Evolutionary conservation across 2,329 filamentous ascomycete species (phyloP).

Genomic region (Clarireedia homoeocarpa): DNA sequence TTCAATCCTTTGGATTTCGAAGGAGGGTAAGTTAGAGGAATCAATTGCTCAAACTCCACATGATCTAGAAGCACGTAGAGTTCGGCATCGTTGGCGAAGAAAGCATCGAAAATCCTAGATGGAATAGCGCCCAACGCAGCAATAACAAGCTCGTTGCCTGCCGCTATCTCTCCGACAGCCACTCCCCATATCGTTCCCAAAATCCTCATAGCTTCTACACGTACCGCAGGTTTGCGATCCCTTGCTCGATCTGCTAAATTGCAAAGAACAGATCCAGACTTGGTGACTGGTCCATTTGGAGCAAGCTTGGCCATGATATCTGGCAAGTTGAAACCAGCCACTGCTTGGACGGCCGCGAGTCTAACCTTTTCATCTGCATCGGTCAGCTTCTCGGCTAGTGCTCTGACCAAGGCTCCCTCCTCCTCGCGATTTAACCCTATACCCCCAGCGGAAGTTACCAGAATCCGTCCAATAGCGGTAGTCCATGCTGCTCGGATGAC

Average conservation of each 20-base stretch:
- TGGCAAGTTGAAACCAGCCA: constrained; percentile 72
- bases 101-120: constrained; percentile 75
- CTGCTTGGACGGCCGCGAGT: constrained; percentile 76
- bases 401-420: constrained; percentile 64
- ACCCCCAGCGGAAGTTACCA: constrained; percentile 85
- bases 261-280: constrained; percentile 69
- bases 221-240: constrained; percentile 74
- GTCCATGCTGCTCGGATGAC: constrained; percentile 82
- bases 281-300: constrained; percentile 63
- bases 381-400: constrained; percentile 70
- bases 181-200: constrained; percentile 90
- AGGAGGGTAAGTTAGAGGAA: constrained; percentile 84
- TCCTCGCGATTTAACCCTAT: constrained; percentile 82
- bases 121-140: constrained; percentile 75
- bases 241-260: constrained; percentile 82
- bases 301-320: constrained; percentile 79
- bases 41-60: constrained; percentile 76
- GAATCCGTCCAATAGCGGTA: constrained; percentile 72
- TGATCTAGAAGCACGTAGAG: constrained; percentile 78
- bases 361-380: constrained; percentile 90
- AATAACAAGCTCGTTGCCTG: constrained; percentile 69
- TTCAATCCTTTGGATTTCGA: constrained; percentile 57
- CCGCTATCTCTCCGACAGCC: constrained; percentile 76
- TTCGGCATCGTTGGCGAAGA: constrained; percentile 83
- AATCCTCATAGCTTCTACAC: constrained; percentile 78